Evolutionary conservation across 2,329 filamentous ascomycete genomes (phyloP).

Genomic region (Acephala macrosclerotiorum): DNA sequence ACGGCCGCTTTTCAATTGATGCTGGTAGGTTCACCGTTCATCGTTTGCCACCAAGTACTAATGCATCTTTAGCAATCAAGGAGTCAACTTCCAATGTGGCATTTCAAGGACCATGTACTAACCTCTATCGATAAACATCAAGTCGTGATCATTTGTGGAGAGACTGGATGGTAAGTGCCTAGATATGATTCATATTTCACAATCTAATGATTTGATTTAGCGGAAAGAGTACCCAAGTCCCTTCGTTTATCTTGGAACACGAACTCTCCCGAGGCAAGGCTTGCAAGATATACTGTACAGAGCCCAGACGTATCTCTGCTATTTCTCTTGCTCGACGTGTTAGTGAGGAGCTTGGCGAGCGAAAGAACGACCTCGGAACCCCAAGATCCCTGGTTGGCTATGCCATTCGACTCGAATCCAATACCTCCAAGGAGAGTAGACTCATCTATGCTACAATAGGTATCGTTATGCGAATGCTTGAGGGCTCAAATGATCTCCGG

Average conservation of each 20-base stretch:
- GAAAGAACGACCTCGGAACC: conserved; percentile 81
- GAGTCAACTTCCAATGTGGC: conserved; percentile 88
- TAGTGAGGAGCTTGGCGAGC: conserved; percentile 92
- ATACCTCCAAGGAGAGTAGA: conserved; percentile 80
- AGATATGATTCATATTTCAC: conserved; percentile 10
- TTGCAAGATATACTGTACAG: conserved; percentile 95
- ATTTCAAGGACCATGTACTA: conserved; percentile 80
- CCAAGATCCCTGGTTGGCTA: conserved; percentile 87
- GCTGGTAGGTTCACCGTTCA: conserved; percentile 59
- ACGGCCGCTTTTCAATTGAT: conserved; percentile 76
- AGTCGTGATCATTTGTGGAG: conserved; percentile 92
- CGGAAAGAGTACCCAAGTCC: conserved; percentile 98
- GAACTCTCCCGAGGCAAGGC: conserved; percentile 80
- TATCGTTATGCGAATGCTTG: conserved; percentile 98
- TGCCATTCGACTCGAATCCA: conserved; percentile 91
- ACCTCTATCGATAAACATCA: conserved; percentile 80
- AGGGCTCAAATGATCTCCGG: conserved; percentile 82
- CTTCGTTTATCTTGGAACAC: conserved; percentile 89
- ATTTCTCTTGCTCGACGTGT: conserved; percentile 93
- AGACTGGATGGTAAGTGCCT: conserved; percentile 80
- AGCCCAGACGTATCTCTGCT: conserved; percentile 93
- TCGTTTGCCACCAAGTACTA: conserved; percentile 39
- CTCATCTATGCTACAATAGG: conserved; percentile 89
- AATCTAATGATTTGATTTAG: conserved; percentile 41
- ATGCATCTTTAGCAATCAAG: conserved; percentile 58